Base-by-base conservation (phyloP, 495 filamentous ascomycete species). In the Ramalina intermedia region DNA sequence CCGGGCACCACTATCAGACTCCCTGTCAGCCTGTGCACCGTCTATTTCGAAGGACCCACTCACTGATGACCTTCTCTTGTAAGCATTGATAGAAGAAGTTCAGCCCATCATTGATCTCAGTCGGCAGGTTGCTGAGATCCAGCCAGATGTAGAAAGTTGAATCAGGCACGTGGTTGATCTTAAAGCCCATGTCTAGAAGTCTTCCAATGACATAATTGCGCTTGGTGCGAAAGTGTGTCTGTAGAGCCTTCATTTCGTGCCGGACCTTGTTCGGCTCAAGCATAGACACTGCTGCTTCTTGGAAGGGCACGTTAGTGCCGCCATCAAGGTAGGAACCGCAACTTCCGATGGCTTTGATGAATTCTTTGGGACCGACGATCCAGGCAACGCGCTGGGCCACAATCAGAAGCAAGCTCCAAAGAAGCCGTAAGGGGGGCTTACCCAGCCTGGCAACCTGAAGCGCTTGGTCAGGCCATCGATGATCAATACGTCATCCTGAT, bases 401-500 rank as follows among this genome's bases (percentile, higher is more conserved):
- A 3, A 29, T 52, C 45, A 52, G 27, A 17, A 3, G n/a, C 14
- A n/a, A 23, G 14, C 20, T 18, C n/a, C 8, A 16, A 14, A n/a
- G 18, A 16, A 27, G 6, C 18, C 12, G 13, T 6, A 9, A 18
- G 27, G 44, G 12, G 14, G 11, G n/a, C n/a, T 43, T 48, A 53
- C 50, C 89, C 90, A 96, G 48, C 90, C 90, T 3, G 90, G 90
- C 2, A 96, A 78, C 53, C 90, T 81, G 77, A 96, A 96, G 46
- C 87, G 84, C 74, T 96, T 96, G 49, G 90, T 96, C 16, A 96
- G 77, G 38, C 90, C 90, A 63, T 96, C 90, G 47, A 96, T 89
- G 57, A 96, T 81, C 38, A 96, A 78, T 7, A 96, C 89, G 55
- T 93, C 79, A 62, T 90, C 79, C 51, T 73, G 58, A 61, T 83